Evolutionary conservation across 2,329 filamentous ascomycete genomes (phyloP).

Genomic region (Sporothrix pseudoabietina): DNA sequence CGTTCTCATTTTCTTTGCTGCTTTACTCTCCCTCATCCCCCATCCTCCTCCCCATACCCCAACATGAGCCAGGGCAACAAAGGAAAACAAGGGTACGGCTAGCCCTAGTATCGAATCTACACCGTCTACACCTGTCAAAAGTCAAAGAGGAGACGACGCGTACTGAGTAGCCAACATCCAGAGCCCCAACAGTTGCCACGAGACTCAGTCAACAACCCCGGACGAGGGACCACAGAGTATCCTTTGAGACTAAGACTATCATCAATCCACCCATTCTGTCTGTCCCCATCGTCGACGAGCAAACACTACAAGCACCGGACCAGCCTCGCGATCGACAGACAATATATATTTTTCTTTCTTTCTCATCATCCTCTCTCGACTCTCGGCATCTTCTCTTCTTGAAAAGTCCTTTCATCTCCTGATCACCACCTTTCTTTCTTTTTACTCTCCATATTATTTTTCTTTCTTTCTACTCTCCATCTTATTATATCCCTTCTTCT

Average conservation of each 20-base stretch:
- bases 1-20: no score
- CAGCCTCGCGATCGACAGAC: constrained; percentile 12
- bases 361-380: not conserved
- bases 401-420: not conserved
- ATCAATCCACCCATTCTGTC: not conserved
- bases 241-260: not conserved
- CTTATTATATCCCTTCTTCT: no score
- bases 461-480: not conserved
- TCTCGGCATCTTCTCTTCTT: not conserved
- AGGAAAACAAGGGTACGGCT: not conserved
- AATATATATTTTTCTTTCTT: not conserved
- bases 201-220: not conserved
- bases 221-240: not conserved
- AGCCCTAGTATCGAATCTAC: not conserved
- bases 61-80: not conserved
- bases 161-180: no score
- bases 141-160: not conserved
- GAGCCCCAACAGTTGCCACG: not conserved
- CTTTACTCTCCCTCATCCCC: no score
- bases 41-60: not conserved
- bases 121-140: not conserved
- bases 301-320: not conserved
- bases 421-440: not conserved
- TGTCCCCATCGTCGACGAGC: not conserved
- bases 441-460: not conserved